phyloP scores from a whole-genome alignment of 495 filamentous ascomycete species.

The Penicillium tannophilum region DNA sequence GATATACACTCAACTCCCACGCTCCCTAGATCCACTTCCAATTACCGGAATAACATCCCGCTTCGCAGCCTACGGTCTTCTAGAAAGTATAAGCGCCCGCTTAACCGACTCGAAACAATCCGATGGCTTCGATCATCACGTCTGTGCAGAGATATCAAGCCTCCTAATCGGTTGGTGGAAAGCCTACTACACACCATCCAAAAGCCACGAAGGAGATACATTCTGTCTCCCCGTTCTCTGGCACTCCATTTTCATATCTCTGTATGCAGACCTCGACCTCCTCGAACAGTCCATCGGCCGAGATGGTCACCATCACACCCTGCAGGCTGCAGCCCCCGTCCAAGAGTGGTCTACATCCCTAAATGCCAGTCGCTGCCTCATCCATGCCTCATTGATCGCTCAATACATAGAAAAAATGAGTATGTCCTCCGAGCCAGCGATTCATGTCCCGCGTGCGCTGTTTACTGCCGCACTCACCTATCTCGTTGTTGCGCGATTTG shows the following conservation, averaged over 20 bases:
- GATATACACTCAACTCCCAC: not conserved
- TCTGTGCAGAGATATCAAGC: slow-evolving; percentile 15
- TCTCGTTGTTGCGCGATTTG: slow-evolving; percentile 24
- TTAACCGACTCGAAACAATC: slow-evolving; percentile 24
- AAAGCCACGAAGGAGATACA: slow-evolving; percentile 16
- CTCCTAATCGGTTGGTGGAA: slow-evolving; percentile 27
- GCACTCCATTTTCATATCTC: slow-evolving; percentile 37
- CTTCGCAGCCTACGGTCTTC: slow-evolving; percentile 26
- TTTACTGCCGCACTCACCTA: slow-evolving; percentile 28
- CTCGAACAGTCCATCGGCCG: slow-evolving; percentile 34
- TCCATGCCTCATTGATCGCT: slow-evolving; percentile 30
- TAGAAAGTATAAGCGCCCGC: slow-evolving; percentile 26
- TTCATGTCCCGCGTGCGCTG: slow-evolving; percentile 32
- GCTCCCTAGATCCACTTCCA: slow-evolving; percentile 10
- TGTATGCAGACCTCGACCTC: slow-evolving; percentile 36
- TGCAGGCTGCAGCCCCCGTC: not conserved
- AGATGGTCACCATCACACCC: slow-evolving; percentile 18
- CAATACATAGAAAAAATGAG: slow-evolving; percentile 27
- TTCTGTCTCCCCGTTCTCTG: slow-evolving; percentile 38
- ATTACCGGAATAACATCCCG: slow-evolving; percentile 12
- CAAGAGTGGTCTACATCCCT: slow-evolving; percentile 21
- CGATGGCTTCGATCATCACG: slow-evolving; percentile 14
- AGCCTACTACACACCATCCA: slow-evolving; percentile 15
- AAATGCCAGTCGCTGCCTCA: slow-evolving; percentile 28
- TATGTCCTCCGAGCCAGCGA: slow-evolving; percentile 32